Base-by-base conservation (phyloP, 768 basidiomycete species). In the Serendipita indica region DNA sequence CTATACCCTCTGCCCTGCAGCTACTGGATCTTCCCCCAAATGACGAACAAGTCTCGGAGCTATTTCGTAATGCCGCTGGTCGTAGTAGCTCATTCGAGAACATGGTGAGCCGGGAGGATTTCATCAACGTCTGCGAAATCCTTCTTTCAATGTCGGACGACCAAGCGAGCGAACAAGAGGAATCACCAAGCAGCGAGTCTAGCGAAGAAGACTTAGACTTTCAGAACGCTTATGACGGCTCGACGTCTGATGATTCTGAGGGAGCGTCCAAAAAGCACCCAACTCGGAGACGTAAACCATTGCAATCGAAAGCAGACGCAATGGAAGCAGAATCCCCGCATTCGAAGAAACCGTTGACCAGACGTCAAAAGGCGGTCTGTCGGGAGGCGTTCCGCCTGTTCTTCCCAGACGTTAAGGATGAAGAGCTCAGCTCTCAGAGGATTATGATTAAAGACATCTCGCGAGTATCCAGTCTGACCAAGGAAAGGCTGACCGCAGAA, bases 71-170 rank as follows among this genome's bases (percentile, higher is more conserved):
- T 61, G 88, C 89, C 2, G 83, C 84, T 0, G 72, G 78, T 1
- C 69, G 69, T 49, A 72, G 69, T 12, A 64, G 64, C 46, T 39
- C 60, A 18, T 52, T 61, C 30, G 57, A 61, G 22, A 63, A 64
- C 13, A 56, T 13, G 68, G 77, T 91, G 25, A 78, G 75, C 63
- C 72, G 75, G 52, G 79, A 81, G 28, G 88, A 89, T 66, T 91
- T 85, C 84, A 77, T 84, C 34, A 76, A 85, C 12, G 84, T 91
- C 3, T 90, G 88, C 66, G 80, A 83, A 7, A 83, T 83, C 3
- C 71, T 91, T 12, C 72, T 90, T 28, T 37, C 35, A 10, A 10
- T 10, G n/a, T n/a, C 10, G n/a, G 35, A 37, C 35, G 35, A 37
- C n/a, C 10, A 10, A 10, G 2, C 49, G n/a, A 10, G n/a, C 49